phyloP scores from a whole-genome alignment of 176 grass and related monocot genomes.

The Ensete ventricosum region DNA sequence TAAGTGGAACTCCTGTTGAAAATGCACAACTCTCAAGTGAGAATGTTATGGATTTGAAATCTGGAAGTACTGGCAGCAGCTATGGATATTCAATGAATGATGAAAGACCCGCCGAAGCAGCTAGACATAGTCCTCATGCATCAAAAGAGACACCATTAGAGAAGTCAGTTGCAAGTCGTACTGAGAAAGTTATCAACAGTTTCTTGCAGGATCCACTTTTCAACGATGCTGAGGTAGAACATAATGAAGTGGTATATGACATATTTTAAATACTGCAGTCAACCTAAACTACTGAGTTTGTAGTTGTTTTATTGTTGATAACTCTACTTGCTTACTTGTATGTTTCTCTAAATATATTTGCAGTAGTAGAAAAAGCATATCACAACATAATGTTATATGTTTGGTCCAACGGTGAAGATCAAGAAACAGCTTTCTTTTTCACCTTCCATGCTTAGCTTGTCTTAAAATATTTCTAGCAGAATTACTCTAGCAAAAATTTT shows the following conservation, averaged over 20 bases:
- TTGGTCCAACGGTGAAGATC: no score
- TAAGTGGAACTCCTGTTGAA: conserved; percentile 13
- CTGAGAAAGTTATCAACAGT: conserved; percentile 62
- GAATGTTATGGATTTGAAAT: conserved; percentile 28
- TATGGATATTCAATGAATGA: conserved; percentile 22
- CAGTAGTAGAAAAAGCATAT: not conserved
- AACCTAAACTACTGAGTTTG: not conserved
- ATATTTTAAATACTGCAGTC: conserved; percentile 11
- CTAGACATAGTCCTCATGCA: conserved; percentile 12
- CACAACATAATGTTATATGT: no score
- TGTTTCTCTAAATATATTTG: not conserved
- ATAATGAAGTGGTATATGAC: conserved; percentile 37
- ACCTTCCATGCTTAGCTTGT: no score
- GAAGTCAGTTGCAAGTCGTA: conserved; percentile 29
- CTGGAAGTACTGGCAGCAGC: conserved; percentile 25
- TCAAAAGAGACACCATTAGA: conserved; percentile 23
- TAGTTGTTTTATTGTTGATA: not conserved
- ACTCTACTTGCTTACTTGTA: not conserved
- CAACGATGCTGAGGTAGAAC: conserved; percentile 25
- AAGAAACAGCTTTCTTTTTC: no score
- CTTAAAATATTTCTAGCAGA: no score
- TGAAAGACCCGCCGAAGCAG: conserved; percentile 23
- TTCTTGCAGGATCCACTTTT: conserved; percentile 70
- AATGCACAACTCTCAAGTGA: conserved; percentile 28
- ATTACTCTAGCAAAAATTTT: no score